phyloP scores from a whole-genome alignment of 2,329 filamentous ascomycete species.

The Fusarium clavum region DNA sequence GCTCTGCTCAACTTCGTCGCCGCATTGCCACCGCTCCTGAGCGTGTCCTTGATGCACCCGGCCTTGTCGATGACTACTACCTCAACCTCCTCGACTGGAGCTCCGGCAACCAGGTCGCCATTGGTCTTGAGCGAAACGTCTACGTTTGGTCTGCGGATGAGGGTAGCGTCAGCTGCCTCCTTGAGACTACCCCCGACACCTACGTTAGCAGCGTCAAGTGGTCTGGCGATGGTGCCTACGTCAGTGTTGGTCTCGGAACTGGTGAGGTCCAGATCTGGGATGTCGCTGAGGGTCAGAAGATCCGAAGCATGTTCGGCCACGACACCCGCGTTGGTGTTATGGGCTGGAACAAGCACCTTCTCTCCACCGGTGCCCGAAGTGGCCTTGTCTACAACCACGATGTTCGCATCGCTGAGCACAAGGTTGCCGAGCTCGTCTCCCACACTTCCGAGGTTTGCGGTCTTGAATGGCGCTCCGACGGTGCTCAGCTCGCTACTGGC shows the following conservation, averaged over 20 bases:
- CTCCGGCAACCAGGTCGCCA: constrained; percentile 96
- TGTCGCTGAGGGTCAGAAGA: constrained; percentile 92
- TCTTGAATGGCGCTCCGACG: constrained; percentile 96
- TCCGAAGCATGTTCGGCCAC: constrained; percentile 98
- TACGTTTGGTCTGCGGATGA: constrained; percentile 99
- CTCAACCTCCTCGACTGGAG: constrained; percentile 99
- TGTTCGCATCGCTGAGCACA: constrained; percentile 96
- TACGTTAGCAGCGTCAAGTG: constrained; percentile 99
- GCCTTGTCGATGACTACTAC: constrained; percentile 98
- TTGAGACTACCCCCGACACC: constrained; percentile 89
- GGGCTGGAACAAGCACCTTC: constrained; percentile 98
- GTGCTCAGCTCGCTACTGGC: constrained; percentile 94
- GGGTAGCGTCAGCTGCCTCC: constrained; percentile 86
- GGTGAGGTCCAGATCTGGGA: constrained; percentile 99
- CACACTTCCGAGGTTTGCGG: constrained; percentile 99
- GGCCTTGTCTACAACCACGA: constrained; percentile 99
- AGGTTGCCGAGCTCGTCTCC: constrained; percentile 94
- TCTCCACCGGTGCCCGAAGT: constrained; percentile 94
- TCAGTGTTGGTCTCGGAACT: constrained; percentile 92
- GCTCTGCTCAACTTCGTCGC: constrained; percentile 87
- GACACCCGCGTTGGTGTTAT: constrained; percentile 97
- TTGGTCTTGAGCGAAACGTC: constrained; percentile 95
- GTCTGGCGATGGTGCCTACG: constrained; percentile 96
- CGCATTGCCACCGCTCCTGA: constrained; percentile 95
- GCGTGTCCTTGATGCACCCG: constrained; percentile 94